A percentile compares a stretch with the other conserved stretches of the same genome.
Evolutionary conservation across 441 rosid genomes (phyloP).

Genomic region (Sinapis alba): DNA sequence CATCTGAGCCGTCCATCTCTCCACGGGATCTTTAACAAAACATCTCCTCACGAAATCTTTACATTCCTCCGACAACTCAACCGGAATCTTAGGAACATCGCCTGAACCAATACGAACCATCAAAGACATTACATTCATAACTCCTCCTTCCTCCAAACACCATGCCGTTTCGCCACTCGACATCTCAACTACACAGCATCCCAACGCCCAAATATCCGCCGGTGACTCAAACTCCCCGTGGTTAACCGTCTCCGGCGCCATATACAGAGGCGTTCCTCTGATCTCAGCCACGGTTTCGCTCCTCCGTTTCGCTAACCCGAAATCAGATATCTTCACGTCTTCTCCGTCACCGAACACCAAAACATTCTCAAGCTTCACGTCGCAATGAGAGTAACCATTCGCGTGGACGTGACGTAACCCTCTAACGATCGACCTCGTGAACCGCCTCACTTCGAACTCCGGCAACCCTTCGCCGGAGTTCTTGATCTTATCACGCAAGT

Average conservation of each 20-base stretch:
- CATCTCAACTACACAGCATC: slow-evolving; percentile 86
- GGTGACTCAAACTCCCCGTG: slow-evolving; percentile 58
- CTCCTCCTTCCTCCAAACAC: slow-evolving; percentile 43
- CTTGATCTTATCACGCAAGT: slow-evolving; percentile 52
- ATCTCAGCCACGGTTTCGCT: slow-evolving; percentile 30
- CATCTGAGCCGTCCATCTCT: slow-evolving; percentile 87
- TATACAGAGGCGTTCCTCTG: slow-evolving; percentile 83
- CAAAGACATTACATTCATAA: slow-evolving; percentile 43
- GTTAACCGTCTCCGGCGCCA: slow-evolving; percentile 85
- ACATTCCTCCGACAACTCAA: slow-evolving; percentile 57
- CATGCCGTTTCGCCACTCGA: slow-evolving; percentile 71
- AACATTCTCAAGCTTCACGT: slow-evolving; percentile 74
- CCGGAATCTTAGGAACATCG: slow-evolving; percentile 58
- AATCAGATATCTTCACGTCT: slow-evolving; percentile 76
- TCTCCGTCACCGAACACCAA: slow-evolving; percentile 57
- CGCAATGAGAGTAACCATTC: slow-evolving; percentile 74
- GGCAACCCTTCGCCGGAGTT: slow-evolving; percentile 46
- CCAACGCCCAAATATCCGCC: slow-evolving; percentile 85
- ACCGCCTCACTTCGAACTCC: slow-evolving; percentile 52
- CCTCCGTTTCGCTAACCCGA: slow-evolving; percentile 69
- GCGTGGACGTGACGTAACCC: slow-evolving; percentile 65
- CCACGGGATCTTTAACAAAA: slow-evolving; percentile 59
- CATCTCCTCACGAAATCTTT: slow-evolving; percentile 72
- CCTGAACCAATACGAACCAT: slow-evolving; percentile 66
- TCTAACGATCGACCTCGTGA: slow-evolving; percentile 57